phyloP scores from a whole-genome alignment of 2,329 filamentous ascomycete genomes.

The Hypomyces perniciosus region DNA sequence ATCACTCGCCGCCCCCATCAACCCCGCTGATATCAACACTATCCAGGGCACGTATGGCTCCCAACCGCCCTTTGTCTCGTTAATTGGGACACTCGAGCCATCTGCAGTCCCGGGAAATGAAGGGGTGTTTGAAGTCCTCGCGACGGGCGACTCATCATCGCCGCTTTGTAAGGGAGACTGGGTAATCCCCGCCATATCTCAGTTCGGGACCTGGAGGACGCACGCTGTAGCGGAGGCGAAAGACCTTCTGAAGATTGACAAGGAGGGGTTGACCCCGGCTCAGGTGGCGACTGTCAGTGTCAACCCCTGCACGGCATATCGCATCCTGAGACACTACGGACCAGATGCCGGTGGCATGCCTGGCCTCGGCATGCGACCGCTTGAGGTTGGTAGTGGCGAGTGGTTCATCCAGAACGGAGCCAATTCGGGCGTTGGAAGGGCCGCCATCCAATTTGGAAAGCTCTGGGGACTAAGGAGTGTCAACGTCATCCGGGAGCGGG shows the following conservation, averaged over 20 bases:
- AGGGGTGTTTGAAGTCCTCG: conserved; percentile 84
- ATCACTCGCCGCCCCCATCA: conserved; percentile 86
- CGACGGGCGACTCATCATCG: conserved; percentile 52
- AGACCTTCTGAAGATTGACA: conserved; percentile 64
- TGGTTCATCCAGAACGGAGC: conserved; percentile 98
- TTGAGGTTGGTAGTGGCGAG: conserved; percentile 52
- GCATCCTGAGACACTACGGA: conserved; percentile 80
- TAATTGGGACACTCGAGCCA: conserved; percentile 70
- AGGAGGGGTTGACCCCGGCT: conserved; percentile 61
- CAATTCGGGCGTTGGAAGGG: conserved; percentile 86
- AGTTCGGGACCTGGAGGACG: conserved; percentile 92
- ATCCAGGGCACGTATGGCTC: conserved; percentile 94
- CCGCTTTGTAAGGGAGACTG: conserved; percentile 72
- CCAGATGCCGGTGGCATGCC: conserved; percentile 39
- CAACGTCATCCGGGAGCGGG: conserved; percentile 76
- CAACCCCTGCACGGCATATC: conserved; percentile 91
- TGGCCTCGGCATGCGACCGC: conserved; percentile 39
- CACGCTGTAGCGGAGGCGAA: conserved; percentile 63
- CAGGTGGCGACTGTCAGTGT: conserved; percentile 86
- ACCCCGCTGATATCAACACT: conserved; percentile 96
- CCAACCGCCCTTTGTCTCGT: conserved; percentile 69
- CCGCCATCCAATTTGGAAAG: conserved; percentile 79
- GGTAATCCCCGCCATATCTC: conserved; percentile 80
- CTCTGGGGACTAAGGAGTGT: conserved; percentile 88
- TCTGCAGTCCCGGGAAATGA: conserved; percentile 84